These are phyloP conservation scores for Athelia psychrophila DNA, from an alignment of 1,284 basidiomycete genomes.

Conservation along the genomic window DNA sequence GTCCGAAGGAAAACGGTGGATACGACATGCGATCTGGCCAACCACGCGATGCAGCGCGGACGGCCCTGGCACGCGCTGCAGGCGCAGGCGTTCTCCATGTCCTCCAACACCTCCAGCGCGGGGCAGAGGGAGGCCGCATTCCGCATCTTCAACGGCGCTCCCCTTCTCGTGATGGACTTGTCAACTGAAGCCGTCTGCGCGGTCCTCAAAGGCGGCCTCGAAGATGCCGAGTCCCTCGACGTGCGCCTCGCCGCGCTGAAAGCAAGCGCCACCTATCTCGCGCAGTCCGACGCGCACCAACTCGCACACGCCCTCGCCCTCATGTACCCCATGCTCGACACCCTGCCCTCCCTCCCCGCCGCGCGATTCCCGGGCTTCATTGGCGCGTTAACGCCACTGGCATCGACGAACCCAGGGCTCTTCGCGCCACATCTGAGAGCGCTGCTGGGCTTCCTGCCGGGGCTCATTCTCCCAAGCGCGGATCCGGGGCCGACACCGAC, in stretches of 20 bases:
- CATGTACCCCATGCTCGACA: slow-evolving; percentile 66
- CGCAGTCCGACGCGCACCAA: slow-evolving; percentile 50
- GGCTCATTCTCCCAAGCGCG: slow-evolving; percentile 57
- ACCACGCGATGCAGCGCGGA: slow-evolving; percentile 67
- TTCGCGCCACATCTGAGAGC: slow-evolving; percentile 65
- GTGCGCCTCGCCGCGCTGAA: slow-evolving; percentile 59
- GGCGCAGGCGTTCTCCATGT: slow-evolving; percentile 65
- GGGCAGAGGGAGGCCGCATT: slow-evolving; percentile 40
- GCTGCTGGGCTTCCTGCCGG: slow-evolving; percentile 63
- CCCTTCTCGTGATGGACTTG: slow-evolving; percentile 67
- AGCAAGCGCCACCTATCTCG: slow-evolving; percentile 63
- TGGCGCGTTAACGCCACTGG: slow-evolving; percentile 68
- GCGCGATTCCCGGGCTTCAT: slow-evolving; percentile 62
- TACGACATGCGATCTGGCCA: slow-evolving; percentile 69
- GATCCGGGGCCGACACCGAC: slow-evolving; percentile 77
- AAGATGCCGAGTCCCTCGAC: slow-evolving; percentile 61
- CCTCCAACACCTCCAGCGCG: slow-evolving; percentile 40
- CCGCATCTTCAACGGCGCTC: slow-evolving; percentile 31
- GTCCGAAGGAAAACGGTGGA: slow-evolving; percentile 72
- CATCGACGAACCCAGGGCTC: slow-evolving; percentile 59
- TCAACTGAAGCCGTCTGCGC: slow-evolving; percentile 62
- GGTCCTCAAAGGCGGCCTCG: slow-evolving; percentile 61
- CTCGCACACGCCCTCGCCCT: slow-evolving; percentile 54
- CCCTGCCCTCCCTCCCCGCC: slow-evolving; percentile 52
- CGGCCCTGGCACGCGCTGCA: slow-evolving; percentile 78